Base-by-base conservation (phyloP, 2,329 filamentous ascomycete genomes). In the Fusarium fujikuroi region DNA sequence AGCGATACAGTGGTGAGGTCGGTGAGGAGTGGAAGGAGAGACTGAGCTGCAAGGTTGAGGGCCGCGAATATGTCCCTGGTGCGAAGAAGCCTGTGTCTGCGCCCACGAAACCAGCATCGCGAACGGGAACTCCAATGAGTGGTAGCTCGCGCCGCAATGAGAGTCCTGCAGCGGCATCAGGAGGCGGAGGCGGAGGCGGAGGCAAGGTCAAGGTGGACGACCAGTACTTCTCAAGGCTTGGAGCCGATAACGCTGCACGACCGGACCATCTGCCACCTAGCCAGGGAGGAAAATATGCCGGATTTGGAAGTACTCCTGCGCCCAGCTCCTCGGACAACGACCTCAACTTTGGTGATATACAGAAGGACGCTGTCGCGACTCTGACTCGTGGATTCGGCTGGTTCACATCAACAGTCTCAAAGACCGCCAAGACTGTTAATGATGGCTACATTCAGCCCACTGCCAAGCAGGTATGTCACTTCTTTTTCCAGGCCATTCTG, bases 21-120 rank as follows among this genome's bases (percentile, higher is more conserved):
- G 95, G 95, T 62, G 95, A 98, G 83, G 95, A 98, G 84, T 98
- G 92, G 91, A 98, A 98, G 83, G 95, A 97, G 81, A 89, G 95
- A 70, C 83, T 98, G 73, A 91, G 91, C 39, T 93, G 93, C 77
- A 95, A 96, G 85, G 93, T 97, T 11, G 96, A 98, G 82, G 93
- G 93, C 18, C 88, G 88, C 66, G 94, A 97, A 75, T 98, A 97
- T 80, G 93, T 96, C 5, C 92, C 92, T 21, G 90, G 89, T 12
- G 88, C 92, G 80, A 92, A 91, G 81, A 87, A 86, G 80, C 79
- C 82, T 30, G 76, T 78, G 15, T 72, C 76, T 25, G 68, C 75
- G 14, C 73, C 77, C 23, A 73, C 81, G 32, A 82, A 81, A 63
- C 79, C 80, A 16, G 75, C 76, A 44, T 79, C 83, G 37, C 81